Base-by-base conservation (phyloP, 2,329 filamentous ascomycete genomes). In the Lojkania enalia region DNA sequence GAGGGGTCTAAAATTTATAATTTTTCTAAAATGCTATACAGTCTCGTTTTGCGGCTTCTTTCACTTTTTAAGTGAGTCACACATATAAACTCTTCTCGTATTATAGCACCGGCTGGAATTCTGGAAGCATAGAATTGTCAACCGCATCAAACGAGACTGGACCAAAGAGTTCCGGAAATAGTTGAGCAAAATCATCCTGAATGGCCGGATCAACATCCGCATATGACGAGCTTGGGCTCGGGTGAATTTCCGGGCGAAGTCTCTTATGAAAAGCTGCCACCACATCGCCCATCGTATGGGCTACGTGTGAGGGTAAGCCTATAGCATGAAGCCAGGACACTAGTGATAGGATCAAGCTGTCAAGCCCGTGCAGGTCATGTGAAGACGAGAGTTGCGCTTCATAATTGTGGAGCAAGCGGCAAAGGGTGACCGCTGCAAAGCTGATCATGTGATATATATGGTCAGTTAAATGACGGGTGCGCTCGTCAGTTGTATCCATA, bases 361-460 rank as follows among this genome's bases (percentile, higher is more conserved):
- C 69, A 1, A 74, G 55, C n/a, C 59, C 55, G 1, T 49, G 44
- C 4, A 72, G 51, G 14, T 72, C 54, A 29, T 71, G 61, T 5
- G 52, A 55, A 4, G 42, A 33, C 4, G 58, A 50, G 2, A 72
- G 44, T 20, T 72, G 63, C 6, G 52, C 52, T 46, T 71, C 71
- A 43, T 74, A 70, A 25, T 43, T 66, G 39, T 66, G 63, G 3
- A 74, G 49, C 2, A 75, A 39, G 20, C 72, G 66, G 35, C 61
- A 69, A 2, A 71, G 52, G 2, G 67, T 71, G 18, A 71, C 58
- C 2, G 68, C 73, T 0, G 74, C 68, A 41, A 75, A 77, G 4
- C 71, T 73, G 36, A 75, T 72, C 61, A 76, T 72, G 46, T 76
- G 73, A 45, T 75, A 76, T 15, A 75, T 73, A 38, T 76, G 74